Conservation (phyloP, 495 filamentous ascomycete genomes). For the Ascodesmis nigricans region DNA sequence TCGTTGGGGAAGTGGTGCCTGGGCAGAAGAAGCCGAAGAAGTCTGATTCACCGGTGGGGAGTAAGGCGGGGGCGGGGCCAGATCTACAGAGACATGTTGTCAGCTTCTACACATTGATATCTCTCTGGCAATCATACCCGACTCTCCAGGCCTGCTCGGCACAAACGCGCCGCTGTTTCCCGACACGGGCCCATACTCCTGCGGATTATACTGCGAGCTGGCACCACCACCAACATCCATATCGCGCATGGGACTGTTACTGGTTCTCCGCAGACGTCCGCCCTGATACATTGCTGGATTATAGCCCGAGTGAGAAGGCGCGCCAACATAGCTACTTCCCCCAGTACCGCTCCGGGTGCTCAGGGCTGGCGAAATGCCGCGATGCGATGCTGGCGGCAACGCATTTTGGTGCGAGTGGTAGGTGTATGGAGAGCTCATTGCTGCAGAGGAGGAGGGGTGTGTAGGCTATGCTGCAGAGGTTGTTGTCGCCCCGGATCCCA, state of each 20-base stretch:
- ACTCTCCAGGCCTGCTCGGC: slow-evolving; percentile 13
- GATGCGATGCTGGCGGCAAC: slow-evolving; percentile 4
- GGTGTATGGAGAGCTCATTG: no score
- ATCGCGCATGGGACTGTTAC: slow-evolving; percentile 16
- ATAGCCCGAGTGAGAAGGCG: no score
- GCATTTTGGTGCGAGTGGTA: no score
- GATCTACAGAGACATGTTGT: not conserved
- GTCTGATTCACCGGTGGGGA: slow-evolving; percentile 11
- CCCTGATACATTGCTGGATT: slow-evolving; percentile 15
- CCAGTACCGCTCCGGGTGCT: no score
- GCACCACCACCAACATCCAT: slow-evolving; percentile 6
- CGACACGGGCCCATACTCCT: slow-evolving; percentile 16
- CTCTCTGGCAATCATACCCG: slow-evolving; percentile 7
- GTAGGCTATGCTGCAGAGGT: no score
- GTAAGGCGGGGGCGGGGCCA: slow-evolving; percentile 14
- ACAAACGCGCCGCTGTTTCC: slow-evolving; percentile 17
- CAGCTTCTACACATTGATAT: not conserved
- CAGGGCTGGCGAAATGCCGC: slow-evolving; percentile 11
- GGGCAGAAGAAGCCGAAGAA: slow-evolving; percentile 5
- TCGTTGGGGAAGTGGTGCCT: slow-evolving; percentile 5
- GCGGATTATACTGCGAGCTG: slow-evolving; percentile 17
- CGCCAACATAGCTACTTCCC: no score
- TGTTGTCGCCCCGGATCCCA: no score
- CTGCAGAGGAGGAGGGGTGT: no score
- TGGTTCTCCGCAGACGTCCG: slow-evolving; percentile 14